Evolutionary conservation across 805 yeast genomes (phyloP).

Genomic region (Tetrapisispora namnaoensis): DNA sequence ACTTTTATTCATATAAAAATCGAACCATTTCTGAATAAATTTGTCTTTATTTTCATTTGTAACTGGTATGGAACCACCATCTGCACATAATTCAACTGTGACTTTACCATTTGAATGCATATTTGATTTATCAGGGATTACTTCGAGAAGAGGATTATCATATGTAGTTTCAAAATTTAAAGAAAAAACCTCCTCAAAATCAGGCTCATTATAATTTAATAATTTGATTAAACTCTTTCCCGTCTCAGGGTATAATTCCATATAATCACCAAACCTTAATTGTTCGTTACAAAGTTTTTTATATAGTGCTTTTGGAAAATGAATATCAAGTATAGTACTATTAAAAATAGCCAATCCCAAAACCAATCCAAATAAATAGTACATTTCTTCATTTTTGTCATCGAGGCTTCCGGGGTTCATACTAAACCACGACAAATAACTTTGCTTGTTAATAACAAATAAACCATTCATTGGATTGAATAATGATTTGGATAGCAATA

Average conservation of each 20-base stretch:
- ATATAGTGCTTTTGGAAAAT: conserved; percentile 67
- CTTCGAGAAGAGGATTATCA: conserved; percentile 26
- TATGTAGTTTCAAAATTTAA: conserved; percentile 55
- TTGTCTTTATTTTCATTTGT: conserved; percentile 45
- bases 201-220: conserved; percentile 34
- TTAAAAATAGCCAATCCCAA: conserved; percentile 87
- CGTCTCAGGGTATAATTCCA: conserved; percentile 58
- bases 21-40: conserved; percentile 55
- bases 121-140: neutral
- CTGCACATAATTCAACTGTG: conserved; percentile 43
- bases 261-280: conserved; percentile 52
- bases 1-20: conserved; percentile 49
- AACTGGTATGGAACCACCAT: conserved; percentile 50
- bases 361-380: conserved; percentile 73
- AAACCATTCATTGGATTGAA: conserved; percentile 62
- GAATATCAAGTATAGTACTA: conserved; percentile 74
- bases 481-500: conserved; percentile 56
- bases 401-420: conserved; percentile 22
- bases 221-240: conserved; percentile 42
- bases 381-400: conserved; percentile 39
- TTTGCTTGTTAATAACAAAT: conserved; percentile 56
- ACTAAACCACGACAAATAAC: conserved; percentile 69
- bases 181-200: conserved; percentile 40
- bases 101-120: conserved; percentile 8
- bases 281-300: conserved; percentile 56